Conservation (phyloP, 2,329 filamentous ascomycete species). For the Zalaria obscura region DNA sequence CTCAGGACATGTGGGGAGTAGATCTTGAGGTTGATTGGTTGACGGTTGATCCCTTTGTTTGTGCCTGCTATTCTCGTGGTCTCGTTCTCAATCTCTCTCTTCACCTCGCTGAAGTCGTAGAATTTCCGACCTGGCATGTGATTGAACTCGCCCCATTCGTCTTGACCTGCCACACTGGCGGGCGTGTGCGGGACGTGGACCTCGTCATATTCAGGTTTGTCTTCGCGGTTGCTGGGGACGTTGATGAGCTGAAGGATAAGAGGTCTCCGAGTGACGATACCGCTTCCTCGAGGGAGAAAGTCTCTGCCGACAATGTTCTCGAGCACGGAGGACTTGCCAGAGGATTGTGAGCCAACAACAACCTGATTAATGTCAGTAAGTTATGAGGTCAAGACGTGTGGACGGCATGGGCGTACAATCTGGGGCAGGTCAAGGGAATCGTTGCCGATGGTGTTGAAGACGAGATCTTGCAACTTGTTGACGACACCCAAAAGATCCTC, state of each 20-base stretch:
- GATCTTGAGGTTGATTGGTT: constrained; percentile 96
- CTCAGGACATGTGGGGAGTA: constrained; percentile 96
- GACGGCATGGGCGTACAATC: constrained; percentile 54
- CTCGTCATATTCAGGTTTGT: constrained; percentile 52
- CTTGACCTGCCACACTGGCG: constrained; percentile 51
- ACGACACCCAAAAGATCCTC: constrained; percentile 91
- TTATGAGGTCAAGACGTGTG: not conserved
- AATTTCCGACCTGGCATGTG: constrained; percentile 83
- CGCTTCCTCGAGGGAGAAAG: constrained; percentile 89
- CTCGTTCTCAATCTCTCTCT: constrained; percentile 93
- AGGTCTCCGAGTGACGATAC: constrained; percentile 87
- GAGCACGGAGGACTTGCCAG: constrained; percentile 94
- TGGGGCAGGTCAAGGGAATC: constrained; percentile 95
- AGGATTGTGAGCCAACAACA: constrained; percentile 95
- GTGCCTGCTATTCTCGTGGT: constrained; percentile 86
- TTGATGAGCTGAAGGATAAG: constrained; percentile 98
- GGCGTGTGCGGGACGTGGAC: constrained; percentile 61
- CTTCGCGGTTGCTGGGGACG: constrained; percentile 59
- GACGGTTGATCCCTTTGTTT: constrained; percentile 96
- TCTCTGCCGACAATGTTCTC: constrained; percentile 98
- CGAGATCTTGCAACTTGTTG: constrained; percentile 95
- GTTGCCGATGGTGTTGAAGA: constrained; percentile 99
- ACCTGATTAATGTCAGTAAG: constrained; percentile 45
- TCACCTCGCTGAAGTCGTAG: constrained; percentile 84
- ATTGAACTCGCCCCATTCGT: constrained; percentile 89